These are phyloP conservation scores for Lippia alba DNA, from an alignment of 305 asterid species.

Conservation along the genomic window DNA sequence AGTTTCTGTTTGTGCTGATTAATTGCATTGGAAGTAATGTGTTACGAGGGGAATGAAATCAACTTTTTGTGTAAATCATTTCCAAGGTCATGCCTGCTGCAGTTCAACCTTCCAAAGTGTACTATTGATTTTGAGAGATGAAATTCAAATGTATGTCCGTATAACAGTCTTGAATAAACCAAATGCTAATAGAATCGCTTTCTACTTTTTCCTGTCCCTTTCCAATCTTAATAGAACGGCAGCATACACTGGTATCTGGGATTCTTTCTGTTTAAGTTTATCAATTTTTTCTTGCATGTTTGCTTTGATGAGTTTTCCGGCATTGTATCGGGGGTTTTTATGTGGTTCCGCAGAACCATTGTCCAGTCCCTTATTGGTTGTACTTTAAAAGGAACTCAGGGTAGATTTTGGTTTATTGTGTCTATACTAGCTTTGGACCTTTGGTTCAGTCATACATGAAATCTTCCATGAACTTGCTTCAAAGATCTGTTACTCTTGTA, in stretches of 20 bases:
- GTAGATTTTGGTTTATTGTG: not conserved
- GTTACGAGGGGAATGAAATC: not conserved
- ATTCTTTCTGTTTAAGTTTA: slow-evolving; percentile 9
- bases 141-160: slow-evolving; percentile 2
- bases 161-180: not conserved
- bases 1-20: not conserved
- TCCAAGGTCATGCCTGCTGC: not conserved
- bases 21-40: slow-evolving; percentile 5
- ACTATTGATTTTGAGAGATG: not conserved
- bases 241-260: not conserved
- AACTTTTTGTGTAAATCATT: not conserved
- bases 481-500: slow-evolving; percentile 45
- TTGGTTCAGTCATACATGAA: not conserved
- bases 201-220: not conserved
- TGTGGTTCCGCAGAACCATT: slow-evolving; percentile 23
- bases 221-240: not conserved
- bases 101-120: not conserved
- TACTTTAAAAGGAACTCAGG: not conserved
- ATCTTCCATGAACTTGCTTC: slow-evolving; percentile 17
- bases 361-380: slow-evolving; percentile 11
- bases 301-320: not conserved
- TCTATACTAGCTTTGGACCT: not conserved
- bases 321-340: not conserved
- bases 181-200: slow-evolving; percentile 4
- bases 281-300: not conserved